phyloP scores from a whole-genome alignment of 2,329 filamentous ascomycete species.

The Ceratocystis alfenasii region DNA sequence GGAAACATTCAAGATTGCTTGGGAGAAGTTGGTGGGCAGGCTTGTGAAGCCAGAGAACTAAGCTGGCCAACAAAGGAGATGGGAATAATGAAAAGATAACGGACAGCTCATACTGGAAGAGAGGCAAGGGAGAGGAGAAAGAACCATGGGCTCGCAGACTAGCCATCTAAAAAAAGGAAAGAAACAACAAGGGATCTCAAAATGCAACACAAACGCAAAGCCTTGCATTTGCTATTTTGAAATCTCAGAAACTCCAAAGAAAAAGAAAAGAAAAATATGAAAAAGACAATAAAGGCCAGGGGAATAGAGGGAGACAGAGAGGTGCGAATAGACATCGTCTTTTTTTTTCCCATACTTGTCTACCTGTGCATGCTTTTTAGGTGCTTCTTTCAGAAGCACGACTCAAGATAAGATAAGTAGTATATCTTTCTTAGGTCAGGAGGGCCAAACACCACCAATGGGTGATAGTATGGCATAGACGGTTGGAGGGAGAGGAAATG shows the following conservation, averaged over 20 bases:
- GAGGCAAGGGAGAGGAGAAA: constrained; percentile 5
- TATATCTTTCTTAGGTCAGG: neutral
- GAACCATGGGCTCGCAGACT: too few relatives aligned
- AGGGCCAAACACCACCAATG: neutral
- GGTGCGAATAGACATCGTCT: neutral
- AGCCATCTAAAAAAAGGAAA: neutral
- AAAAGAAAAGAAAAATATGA: neutral
- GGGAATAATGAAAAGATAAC: constrained; percentile 4
- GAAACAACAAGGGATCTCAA: constrained; percentile 5
- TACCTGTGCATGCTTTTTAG: neutral
- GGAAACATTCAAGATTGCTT: constrained; percentile 5
- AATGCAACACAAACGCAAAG: constrained; percentile 4
- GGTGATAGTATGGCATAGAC: neutral
- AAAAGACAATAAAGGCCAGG: neutral
- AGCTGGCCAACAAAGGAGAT: neutral
- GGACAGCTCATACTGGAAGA: neutral
- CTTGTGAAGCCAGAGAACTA: neutral
- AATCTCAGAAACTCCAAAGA: neutral
- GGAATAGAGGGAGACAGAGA: neutral
- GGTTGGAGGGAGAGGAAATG: neutral
- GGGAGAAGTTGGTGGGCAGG: neutral
- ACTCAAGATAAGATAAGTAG: neutral
- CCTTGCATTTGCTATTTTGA: neutral
- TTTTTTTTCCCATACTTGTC: neutral
- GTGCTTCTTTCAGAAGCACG: neutral